Evolutionary conservation across 345 rosid species (phyloP).

Genomic region (Corchorus capsularis): DNA sequence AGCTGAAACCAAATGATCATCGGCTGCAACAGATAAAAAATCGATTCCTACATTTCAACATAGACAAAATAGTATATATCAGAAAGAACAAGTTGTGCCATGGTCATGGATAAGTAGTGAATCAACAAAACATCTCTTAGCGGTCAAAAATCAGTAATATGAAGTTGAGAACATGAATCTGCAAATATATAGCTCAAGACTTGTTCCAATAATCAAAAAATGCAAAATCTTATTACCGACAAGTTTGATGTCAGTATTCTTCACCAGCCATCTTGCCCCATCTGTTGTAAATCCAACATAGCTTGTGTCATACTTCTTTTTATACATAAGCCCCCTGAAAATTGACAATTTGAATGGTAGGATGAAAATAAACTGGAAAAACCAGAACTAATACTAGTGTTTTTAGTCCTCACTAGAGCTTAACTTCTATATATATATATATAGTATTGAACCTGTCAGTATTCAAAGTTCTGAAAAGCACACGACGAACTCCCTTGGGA

Average conservation of each 20-base stretch:
- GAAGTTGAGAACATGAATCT: too few species aligned
- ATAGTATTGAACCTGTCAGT: constrained; percentile 54
- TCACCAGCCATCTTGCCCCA: constrained; percentile 92
- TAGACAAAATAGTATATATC: neutral
- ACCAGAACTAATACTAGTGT: too few species aligned
- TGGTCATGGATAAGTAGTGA: too few species aligned
- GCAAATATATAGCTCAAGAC: too few species aligned
- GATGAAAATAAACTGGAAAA: too few species aligned
- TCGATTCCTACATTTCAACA: constrained; percentile 55
- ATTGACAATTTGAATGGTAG: too few species aligned
- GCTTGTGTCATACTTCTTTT: constrained; percentile 70
- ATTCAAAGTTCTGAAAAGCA: constrained; percentile 64
- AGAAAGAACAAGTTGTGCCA: neutral
- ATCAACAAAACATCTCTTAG: too few species aligned
- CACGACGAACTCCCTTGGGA: constrained; percentile 63
- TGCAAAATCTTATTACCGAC: constrained; percentile 54
- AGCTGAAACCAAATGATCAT: constrained; percentile 40
- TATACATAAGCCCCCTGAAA: constrained; percentile 82
- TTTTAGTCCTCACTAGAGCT: too few species aligned
- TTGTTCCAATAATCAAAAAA: too few species aligned
- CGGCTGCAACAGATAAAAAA: constrained; percentile 75
- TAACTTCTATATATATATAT: neutral
- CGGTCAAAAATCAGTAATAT: too few species aligned
- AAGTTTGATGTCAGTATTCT: constrained; percentile 86
- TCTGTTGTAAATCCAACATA: constrained; percentile 78